Evolutionary conservation across 176 grass and related monocot genomes (phyloP).

Genomic region (Oryza meridionalis): DNA sequence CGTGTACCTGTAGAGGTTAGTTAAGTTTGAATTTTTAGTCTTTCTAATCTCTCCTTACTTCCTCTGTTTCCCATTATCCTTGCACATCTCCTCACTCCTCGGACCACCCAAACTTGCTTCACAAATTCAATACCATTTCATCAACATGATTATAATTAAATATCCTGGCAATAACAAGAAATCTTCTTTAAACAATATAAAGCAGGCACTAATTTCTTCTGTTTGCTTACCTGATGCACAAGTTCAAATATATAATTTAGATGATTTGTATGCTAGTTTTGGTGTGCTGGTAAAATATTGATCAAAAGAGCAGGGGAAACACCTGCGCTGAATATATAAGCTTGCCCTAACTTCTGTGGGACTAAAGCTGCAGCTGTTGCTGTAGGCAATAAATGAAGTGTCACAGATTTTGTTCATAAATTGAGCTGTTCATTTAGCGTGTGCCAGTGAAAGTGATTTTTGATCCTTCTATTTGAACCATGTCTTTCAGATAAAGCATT

Average conservation of each 20-base stretch:
- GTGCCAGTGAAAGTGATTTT: conserved; percentile 2
- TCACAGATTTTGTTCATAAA: conserved; percentile 5
- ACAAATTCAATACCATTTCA: not conserved
- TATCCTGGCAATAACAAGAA: not conserved
- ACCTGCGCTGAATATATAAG: not conserved
- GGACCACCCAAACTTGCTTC: not conserved
- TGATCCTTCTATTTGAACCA: conserved; percentile 40
- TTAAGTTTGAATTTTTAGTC: not conserved
- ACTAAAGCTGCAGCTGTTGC: not conserved
- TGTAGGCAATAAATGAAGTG: not conserved
- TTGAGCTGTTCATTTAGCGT: conserved; percentile 30
- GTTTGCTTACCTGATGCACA: not conserved
- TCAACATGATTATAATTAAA: not conserved
- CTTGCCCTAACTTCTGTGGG: not conserved
- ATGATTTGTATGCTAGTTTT: not conserved
- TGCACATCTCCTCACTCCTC: not conserved
- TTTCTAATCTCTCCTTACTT: not conserved
- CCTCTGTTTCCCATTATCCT: not conserved
- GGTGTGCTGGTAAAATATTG: not conserved
- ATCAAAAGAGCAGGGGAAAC: not conserved
- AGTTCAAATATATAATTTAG: not conserved
- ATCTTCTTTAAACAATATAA: not conserved
- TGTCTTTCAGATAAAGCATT: conserved; percentile 58
- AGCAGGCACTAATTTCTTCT: not conserved
- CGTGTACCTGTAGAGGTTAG: conserved; percentile 72